Evolutionary conservation across 2,329 filamentous ascomycete genomes (phyloP).

Genomic region (Penicillium griseofulvum): DNA sequence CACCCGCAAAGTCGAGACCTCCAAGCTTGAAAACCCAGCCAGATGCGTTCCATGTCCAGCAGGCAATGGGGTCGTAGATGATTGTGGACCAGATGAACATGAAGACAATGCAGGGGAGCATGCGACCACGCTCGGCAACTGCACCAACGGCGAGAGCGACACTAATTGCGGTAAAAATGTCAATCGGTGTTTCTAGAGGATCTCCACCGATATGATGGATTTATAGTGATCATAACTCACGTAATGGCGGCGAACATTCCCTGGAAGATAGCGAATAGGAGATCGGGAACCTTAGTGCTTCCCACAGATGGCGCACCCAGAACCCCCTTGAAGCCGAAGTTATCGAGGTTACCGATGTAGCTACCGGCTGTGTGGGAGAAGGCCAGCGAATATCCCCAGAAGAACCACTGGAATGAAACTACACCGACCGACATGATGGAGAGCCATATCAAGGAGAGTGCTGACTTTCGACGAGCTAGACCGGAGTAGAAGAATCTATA

Average conservation of each 20-base stretch:
- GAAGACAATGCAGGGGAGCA: slow-evolving; percentile 85
- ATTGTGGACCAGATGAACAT: slow-evolving; percentile 91
- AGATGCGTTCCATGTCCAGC: slow-evolving; percentile 86
- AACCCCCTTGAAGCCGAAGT: slow-evolving; percentile 76
- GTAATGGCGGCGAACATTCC: slow-evolving; percentile 68
- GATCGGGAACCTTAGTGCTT: slow-evolving; percentile 70
- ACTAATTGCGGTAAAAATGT: slow-evolving; percentile 39
- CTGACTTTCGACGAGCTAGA: slow-evolving; percentile 83
- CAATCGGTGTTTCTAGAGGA: slow-evolving; percentile 27
- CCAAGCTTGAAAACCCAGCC: slow-evolving; percentile 81
- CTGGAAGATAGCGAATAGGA: slow-evolving; percentile 76
- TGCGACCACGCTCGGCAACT: slow-evolving; percentile 80
- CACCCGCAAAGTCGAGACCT: slow-evolving; percentile 83
- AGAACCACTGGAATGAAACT: slow-evolving; percentile 90
- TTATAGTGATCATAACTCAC: slow-evolving; percentile 51
- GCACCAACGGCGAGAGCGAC: slow-evolving; percentile 82
- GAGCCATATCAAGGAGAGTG: slow-evolving; percentile 80
- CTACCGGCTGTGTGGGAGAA: slow-evolving; percentile 74
- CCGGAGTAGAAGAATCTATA: slow-evolving; percentile 86
- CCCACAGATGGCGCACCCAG: slow-evolving; percentile 73
- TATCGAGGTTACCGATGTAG: slow-evolving; percentile 74
- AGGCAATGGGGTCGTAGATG: slow-evolving; percentile 89
- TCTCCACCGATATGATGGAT: neutral
- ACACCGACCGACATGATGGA: slow-evolving; percentile 78
- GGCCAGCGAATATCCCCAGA: slow-evolving; percentile 84